A percentile compares a stretch with the other conserved stretches of the same genome.
Evolutionary conservation across 75 land plant species (phyloP).

Genomic region (Gnetum montanum): DNA sequence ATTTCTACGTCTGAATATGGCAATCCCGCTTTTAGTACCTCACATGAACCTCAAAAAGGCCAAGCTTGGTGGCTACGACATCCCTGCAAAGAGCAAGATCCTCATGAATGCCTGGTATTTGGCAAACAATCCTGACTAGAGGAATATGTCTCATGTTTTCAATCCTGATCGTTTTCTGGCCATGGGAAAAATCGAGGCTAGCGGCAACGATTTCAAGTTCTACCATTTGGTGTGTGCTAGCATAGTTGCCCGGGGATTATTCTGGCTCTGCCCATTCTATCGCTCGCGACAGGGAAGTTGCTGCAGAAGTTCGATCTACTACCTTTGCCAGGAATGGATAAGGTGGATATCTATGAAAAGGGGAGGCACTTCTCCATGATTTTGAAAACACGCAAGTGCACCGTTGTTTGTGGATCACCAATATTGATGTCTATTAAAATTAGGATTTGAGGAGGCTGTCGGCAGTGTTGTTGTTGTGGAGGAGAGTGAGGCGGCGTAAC

Average conservation of each 20-base stretch:
- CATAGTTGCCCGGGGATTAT: constrained; percentile 96
- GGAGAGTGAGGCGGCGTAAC: too few species aligned
- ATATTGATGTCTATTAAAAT: too few species aligned
- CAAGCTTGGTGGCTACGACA: constrained; percentile 86
- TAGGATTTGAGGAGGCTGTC: too few species aligned
- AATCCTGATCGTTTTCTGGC: constrained; percentile 83
- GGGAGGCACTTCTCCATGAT: too few species aligned
- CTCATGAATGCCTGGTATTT: constrained; percentile 95
- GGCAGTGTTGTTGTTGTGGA: too few species aligned
- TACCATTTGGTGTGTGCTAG: constrained; percentile 85
- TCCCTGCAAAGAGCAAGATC: constrained; percentile 94
- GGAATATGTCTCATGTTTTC: constrained; percentile 80
- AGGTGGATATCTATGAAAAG: constrained; percentile 62
- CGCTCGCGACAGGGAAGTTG: constrained; percentile 68
- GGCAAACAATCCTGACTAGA: constrained; percentile 76
- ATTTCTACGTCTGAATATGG: constrained; percentile 83
- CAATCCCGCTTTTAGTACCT: constrained; percentile 88
- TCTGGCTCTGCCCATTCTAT: constrained; percentile 75
- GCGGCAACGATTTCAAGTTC: constrained; percentile 85
- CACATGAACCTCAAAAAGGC: constrained; percentile 97
- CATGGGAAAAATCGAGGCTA: constrained; percentile 76
- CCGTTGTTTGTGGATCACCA: too few species aligned
- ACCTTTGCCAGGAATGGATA: constrained; percentile 62
- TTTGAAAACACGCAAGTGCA: too few species aligned
- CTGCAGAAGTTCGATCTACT: constrained; percentile 76